Percentiles rank a stretch among this genome's conserved stretches.
These are phyloP conservation scores for Penicillium malachiteum DNA, from an alignment of 495 filamentous ascomycete species.

Conservation along the genomic window DNA sequence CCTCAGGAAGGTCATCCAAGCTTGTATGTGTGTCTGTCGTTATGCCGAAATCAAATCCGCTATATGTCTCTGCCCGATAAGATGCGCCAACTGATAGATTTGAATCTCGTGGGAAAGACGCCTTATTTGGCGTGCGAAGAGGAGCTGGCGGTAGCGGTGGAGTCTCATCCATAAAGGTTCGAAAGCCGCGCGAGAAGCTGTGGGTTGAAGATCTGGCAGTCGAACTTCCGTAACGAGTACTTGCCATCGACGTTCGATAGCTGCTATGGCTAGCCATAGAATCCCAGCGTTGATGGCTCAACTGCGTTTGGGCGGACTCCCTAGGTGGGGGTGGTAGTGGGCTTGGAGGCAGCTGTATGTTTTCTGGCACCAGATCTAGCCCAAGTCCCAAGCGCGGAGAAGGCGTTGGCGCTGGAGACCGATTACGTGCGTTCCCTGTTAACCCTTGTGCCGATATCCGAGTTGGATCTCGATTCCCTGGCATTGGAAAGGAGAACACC, in stretches of 20 bases:
- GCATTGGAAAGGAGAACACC: constrained; percentile 62
- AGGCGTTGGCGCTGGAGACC: constrained; percentile 21
- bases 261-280: constrained; percentile 46
- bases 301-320: neutral
- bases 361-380: constrained; percentile 17
- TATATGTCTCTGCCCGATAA: constrained; percentile 26
- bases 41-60: constrained; percentile 34
- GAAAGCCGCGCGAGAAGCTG: constrained; percentile 34
- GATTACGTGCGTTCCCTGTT: constrained; percentile 3
- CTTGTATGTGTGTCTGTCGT: constrained; percentile 2
- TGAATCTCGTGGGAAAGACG: constrained; percentile 24
- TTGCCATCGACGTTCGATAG: constrained; percentile 44
- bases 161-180: constrained; percentile 36
- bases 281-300: constrained; percentile 28
- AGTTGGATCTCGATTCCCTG: constrained; percentile 36
- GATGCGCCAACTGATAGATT: constrained; percentile 23
- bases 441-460: constrained; percentile 30
- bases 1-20: constrained; percentile 25
- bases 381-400: constrained; percentile 16
- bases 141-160: constrained; percentile 38
- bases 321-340: constrained; percentile 26
- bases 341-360: constrained; percentile 27
- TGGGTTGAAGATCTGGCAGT: constrained; percentile 41
- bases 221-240: constrained; percentile 42
- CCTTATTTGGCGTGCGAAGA: constrained; percentile 25